Conservation (phyloP, 176 grass and related monocot genomes). For the Chloris gayana region DNA sequence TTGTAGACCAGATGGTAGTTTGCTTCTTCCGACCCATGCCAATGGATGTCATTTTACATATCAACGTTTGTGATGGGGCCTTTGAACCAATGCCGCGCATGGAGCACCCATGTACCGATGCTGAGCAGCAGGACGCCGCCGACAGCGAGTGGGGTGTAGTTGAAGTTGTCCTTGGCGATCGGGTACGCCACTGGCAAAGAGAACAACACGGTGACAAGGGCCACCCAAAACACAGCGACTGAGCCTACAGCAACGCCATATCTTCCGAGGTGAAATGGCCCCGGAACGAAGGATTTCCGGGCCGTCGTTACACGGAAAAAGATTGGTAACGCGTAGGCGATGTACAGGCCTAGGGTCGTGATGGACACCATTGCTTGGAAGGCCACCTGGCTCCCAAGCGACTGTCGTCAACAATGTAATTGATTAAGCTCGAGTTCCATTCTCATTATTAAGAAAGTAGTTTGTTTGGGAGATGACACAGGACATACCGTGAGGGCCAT, state of each 20-base stretch:
- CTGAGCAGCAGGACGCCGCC: conserved; percentile 59
- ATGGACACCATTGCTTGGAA: conserved; percentile 88
- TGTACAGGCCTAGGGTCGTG: conserved; percentile 57
- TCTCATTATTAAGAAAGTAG: too few species aligned
- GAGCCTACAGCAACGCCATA: conserved; percentile 51
- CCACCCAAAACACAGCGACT: conserved; percentile 70
- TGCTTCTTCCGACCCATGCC: too few species aligned
- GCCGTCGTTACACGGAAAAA: conserved; percentile 65
- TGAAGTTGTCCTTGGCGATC: conserved; percentile 54
- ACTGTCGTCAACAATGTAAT: conserved; percentile 32
- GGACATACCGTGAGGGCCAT: conserved; percentile 62
- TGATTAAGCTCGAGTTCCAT: too few species aligned
- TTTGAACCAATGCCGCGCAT: conserved; percentile 71
- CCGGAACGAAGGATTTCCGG: conserved; percentile 45
- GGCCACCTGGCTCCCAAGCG: conserved; percentile 67
- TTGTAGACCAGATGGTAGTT: too few species aligned
- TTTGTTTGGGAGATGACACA: background rate
- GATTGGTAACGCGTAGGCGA: conserved; percentile 71
- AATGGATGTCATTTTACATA: background rate
- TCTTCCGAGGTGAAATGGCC: conserved; percentile 68
- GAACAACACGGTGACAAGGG: conserved; percentile 66
- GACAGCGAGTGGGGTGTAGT: conserved; percentile 72
- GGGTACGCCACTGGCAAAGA: conserved; percentile 83
- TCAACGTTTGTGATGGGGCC: conserved; percentile 65
- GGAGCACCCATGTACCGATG: conserved; percentile 46